Evolutionary conservation across 371 early-diverging fungal genomes (phyloP).

Genomic region (Zychaea mexicana): DNA sequence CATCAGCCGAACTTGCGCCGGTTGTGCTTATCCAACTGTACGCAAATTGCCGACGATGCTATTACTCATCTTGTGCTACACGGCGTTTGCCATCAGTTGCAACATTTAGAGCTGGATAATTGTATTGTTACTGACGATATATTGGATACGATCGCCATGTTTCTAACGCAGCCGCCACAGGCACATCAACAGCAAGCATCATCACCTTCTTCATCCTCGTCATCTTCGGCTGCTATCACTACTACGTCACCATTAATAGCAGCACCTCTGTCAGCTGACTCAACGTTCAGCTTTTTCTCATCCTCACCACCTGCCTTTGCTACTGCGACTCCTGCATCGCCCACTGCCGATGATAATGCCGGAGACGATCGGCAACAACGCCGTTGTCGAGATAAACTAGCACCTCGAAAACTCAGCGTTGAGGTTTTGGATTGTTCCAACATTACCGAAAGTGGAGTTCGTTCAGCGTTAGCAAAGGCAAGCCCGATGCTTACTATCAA

Average conservation of each 20-base stretch:
- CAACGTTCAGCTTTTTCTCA: background rate
- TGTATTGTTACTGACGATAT: constrained; percentile 41
- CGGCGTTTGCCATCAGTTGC: constrained; percentile 30
- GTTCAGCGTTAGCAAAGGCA: constrained; percentile 32
- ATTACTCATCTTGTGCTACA: constrained; percentile 33
- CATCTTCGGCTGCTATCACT: too few relatives aligned
- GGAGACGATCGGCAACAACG: background rate
- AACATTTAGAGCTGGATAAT: constrained; percentile 43
- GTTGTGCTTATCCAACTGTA: constrained; percentile 57
- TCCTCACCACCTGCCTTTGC: background rate
- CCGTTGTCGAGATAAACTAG: background rate
- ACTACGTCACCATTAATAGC: background rate
- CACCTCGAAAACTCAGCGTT: constrained; percentile 21
- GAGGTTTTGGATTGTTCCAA: constrained; percentile 50
- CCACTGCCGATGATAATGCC: background rate
- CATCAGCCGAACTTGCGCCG: constrained; percentile 35
- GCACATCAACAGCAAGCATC: constrained; percentile 7
- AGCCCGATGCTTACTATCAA: constrained; percentile 40
- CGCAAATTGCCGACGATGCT: constrained; percentile 50
- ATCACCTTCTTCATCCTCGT: constrained; percentile 8
- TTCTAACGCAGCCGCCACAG: constrained; percentile 16
- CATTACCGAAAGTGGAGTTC: constrained; percentile 43
- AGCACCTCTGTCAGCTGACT: background rate
- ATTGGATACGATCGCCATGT: constrained; percentile 28
- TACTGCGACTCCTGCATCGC: background rate